phyloP scores from a whole-genome alignment of 306 rosid species.

The Malus fusca region DNA sequence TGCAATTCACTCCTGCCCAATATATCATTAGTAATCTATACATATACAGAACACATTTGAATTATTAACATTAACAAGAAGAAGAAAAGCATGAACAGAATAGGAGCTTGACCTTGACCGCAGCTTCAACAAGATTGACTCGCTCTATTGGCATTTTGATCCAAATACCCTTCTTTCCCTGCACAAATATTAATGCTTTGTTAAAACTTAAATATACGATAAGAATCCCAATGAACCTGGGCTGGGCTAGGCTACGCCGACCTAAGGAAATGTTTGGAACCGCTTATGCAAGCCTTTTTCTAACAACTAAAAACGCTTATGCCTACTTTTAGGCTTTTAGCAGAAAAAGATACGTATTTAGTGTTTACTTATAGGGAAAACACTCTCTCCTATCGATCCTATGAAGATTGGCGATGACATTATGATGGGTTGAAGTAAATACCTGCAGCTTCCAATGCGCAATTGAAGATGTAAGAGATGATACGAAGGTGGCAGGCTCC shows the following conservation, averaged over 20 bases:
- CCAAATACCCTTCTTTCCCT: constrained; percentile 77
- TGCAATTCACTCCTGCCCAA: constrained; percentile 10
- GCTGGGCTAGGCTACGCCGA: no score
- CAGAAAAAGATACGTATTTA: no score
- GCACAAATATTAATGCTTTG: not conserved
- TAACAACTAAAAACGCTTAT: no score
- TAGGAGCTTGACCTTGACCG: constrained; percentile 45
- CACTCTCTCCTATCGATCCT: no score
- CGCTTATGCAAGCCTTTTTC: no score
- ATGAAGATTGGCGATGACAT: not conserved
- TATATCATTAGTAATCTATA: not conserved
- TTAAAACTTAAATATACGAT: no score
- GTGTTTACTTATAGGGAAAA: no score
- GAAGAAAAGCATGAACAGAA: not conserved
- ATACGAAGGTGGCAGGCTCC: not conserved
- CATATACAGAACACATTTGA: not conserved
- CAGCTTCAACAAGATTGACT: constrained; percentile 51
- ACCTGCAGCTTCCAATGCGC: constrained; percentile 5
- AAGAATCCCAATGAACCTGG: no score
- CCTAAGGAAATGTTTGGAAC: no score
- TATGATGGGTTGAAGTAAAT: not conserved
- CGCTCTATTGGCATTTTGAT: constrained; percentile 55
- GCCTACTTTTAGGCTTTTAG: no score
- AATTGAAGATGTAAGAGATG: not conserved
- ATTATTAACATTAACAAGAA: not conserved